phyloP scores from a whole-genome alignment of 164 flowering plant genomes.

The Brasenia schreberi region DNA sequence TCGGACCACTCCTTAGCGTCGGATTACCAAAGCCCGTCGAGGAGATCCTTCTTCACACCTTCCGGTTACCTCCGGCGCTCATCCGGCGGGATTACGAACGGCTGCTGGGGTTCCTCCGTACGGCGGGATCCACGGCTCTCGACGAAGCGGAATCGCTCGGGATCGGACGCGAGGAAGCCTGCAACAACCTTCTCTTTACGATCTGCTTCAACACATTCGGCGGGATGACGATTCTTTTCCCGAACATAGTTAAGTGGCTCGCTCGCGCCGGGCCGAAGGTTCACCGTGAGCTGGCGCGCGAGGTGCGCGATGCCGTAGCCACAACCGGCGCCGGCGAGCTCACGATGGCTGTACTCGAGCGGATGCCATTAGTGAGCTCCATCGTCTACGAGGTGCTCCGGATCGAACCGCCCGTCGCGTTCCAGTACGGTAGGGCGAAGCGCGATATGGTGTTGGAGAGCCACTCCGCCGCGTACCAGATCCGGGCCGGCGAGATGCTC shows the following conservation, averaged over 20 bases:
- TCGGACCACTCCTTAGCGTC: constrained; percentile 42
- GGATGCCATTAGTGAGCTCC: constrained; percentile 24
- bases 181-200: constrained; percentile 33
- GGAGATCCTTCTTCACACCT: constrained; percentile 41
- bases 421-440: constrained; percentile 43
- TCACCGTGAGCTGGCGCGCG: constrained; percentile 38
- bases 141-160: constrained; percentile 33
- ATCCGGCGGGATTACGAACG: constrained; percentile 43
- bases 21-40: constrained; percentile 54
- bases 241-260: constrained; percentile 27
- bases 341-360: constrained; percentile 21
- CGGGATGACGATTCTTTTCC: constrained; percentile 28
- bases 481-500: constrained; percentile 48
- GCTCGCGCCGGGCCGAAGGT: constrained; percentile 23
- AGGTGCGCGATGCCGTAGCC: constrained; percentile 42
- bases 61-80: constrained; percentile 42
- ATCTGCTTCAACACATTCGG: constrained; percentile 31
- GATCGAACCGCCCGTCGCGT: constrained; percentile 46
- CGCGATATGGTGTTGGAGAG: constrained; percentile 28
- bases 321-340: constrained; percentile 27
- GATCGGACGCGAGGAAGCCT: constrained; percentile 30
- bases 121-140: constrained; percentile 7
- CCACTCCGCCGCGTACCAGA: constrained; percentile 33
- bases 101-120: constrained; percentile 54
- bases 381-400: constrained; percentile 13